These are phyloP conservation scores for Heritiera fomes DNA, from an alignment of 345 rosid species.

Conservation along the genomic window DNA sequence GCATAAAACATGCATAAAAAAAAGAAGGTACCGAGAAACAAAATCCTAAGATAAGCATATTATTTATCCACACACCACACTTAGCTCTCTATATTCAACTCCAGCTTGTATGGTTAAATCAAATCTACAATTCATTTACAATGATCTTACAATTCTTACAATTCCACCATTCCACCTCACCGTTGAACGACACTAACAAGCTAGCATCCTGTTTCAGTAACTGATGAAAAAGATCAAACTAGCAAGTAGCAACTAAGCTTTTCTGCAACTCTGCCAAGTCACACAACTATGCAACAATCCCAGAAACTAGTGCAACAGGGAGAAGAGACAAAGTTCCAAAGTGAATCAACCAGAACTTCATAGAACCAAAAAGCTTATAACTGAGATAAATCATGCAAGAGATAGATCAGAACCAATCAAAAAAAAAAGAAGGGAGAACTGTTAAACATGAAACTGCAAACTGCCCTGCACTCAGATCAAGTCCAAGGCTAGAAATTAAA, in stretches of 20 bases:
- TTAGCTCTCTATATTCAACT: background rate
- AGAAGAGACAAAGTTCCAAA: background rate
- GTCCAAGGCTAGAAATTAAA: conserved; percentile 13
- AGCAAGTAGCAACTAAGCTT: background rate
- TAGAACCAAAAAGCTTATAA: background rate
- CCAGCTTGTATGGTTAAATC: conserved; percentile 5
- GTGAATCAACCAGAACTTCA: conserved; percentile 6
- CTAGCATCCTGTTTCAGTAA: background rate
- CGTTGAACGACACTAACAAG: background rate
- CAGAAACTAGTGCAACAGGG: background rate
- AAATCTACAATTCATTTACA: background rate
- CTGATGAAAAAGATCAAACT: background rate
- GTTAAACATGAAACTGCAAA: background rate
- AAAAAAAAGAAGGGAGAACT: conserved; percentile 14
- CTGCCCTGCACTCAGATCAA: conserved; percentile 29
- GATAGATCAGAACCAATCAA: conserved; percentile 21
- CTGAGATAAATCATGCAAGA: conserved; percentile 8
- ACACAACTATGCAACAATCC: background rate
- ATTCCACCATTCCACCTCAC: background rate
- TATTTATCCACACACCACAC: background rate
- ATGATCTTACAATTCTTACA: background rate
- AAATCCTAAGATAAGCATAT: background rate
- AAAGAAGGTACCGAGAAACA: background rate
- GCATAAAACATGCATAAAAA: background rate
- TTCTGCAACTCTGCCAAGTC: background rate